A percentile compares a stretch with the other conserved stretches of the same genome.
phyloP scores from a whole-genome alignment of 208 protist genomes.

The Kentomonas sorsogonicus region DNA sequence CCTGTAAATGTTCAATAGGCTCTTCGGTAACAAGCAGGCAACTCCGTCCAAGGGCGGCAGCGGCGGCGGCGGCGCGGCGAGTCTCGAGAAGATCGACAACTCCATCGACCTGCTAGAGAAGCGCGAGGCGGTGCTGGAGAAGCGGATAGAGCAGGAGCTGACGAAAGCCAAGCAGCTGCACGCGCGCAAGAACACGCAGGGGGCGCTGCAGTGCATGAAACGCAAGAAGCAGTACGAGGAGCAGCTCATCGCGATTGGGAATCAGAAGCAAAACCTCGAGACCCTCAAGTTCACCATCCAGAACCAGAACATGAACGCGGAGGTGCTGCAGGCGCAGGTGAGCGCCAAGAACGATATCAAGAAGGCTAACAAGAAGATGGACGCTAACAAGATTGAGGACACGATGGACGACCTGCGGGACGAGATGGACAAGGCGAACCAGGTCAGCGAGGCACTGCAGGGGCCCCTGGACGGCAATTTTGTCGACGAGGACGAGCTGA shows the following conservation, averaged over 20 bases:
- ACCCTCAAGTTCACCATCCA: conserved; percentile 82
- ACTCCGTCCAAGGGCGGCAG: conserved; percentile 22
- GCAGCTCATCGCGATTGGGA: conserved; percentile 59
- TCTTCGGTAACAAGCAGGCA: conserved; percentile 69
- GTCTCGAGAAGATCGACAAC: conserved; percentile 69
- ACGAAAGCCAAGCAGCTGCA: conserved; percentile 76
- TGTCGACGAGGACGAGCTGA: conserved; percentile 79
- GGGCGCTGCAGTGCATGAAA: conserved; percentile 85
- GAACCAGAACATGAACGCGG: conserved; percentile 82
- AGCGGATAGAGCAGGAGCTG: conserved; percentile 82
- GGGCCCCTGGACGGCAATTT: conserved; percentile 76
- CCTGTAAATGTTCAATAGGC: conserved; percentile 62
- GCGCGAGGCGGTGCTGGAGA: conserved; percentile 73
- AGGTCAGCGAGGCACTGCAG: conserved; percentile 73
- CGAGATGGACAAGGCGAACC: conserved; percentile 89
- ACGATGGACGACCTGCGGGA: conserved; percentile 86
- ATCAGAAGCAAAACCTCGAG: conserved; percentile 80
- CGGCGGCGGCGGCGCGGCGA: conserved; percentile 22
- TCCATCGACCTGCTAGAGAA: conserved; percentile 84
- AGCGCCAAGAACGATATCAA: conserved; percentile 70
- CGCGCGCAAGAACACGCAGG: conserved; percentile 81
- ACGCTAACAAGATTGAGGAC: conserved; percentile 83
- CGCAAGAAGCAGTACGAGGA: conserved; percentile 89
- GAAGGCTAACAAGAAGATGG: conserved; percentile 77
- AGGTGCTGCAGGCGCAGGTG: conserved; percentile 75